A percentile compares a stretch with the other conserved stretches of the same genome.
These are phyloP conservation scores for Porphyridium purpureum DNA, from an alignment of 23 red algal genomes.

Conservation along the genomic window DNA sequence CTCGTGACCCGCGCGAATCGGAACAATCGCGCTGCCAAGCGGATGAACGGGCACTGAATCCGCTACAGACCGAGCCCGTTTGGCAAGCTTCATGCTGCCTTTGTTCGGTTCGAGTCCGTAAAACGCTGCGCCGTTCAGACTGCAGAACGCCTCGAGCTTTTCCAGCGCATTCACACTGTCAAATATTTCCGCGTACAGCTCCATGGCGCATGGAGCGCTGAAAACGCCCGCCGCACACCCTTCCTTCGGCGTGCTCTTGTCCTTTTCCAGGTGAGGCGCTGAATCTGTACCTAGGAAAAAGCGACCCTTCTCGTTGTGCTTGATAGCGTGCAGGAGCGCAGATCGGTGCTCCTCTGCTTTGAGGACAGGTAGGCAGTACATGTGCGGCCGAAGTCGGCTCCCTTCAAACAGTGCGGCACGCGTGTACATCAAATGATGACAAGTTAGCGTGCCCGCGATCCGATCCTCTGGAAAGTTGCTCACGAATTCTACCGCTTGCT, in stretches of 20 bases:
- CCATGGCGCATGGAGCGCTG: slow-evolving; percentile 29
- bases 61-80: not conserved
- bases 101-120: slow-evolving; percentile 57
- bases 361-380: slow-evolving; percentile 83
- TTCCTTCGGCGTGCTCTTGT: slow-evolving; percentile 29
- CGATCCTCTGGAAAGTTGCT: slow-evolving; percentile 11
- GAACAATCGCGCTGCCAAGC: too few species aligned
- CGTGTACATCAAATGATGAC: slow-evolving; percentile 70
- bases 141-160: slow-evolving; percentile 57
- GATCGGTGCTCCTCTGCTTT: slow-evolving; percentile 58
- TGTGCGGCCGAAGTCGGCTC: slow-evolving; percentile 43
- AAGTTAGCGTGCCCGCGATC: slow-evolving; percentile 61
- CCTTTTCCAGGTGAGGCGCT: slow-evolving; percentile 37
- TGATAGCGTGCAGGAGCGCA: slow-evolving; percentile 47
- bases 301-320: slow-evolving; percentile 18
- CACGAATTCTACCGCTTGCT: slow-evolving; percentile 47
- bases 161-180: slow-evolving; percentile 44
- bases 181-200: slow-evolving; percentile 75
- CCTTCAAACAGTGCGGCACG: slow-evolving; percentile 43
- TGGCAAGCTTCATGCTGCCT: slow-evolving; percentile 16
- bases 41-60: too few species aligned
- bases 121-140: slow-evolving; percentile 60
- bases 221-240: slow-evolving; percentile 61
- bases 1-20: too few species aligned
- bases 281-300: slow-evolving; percentile 91